phyloP scores from a whole-genome alignment of 1,139 yeast genomes.

The Debaryomyces fabryi region DNA sequence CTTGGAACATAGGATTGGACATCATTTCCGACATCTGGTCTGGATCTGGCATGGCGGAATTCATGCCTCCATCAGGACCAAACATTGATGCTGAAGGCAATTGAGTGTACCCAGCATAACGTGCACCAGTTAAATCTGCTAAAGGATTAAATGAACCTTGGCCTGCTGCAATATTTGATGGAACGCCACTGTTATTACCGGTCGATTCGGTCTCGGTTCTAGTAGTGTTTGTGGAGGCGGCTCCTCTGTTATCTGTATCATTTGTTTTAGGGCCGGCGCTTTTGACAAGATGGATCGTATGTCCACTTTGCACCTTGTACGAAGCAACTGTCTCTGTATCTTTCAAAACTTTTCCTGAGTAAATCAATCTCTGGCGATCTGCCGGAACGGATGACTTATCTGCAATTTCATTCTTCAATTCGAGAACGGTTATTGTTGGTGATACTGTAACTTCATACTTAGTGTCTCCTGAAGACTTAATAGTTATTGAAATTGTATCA shows the following conservation, averaged over 20 bases:
- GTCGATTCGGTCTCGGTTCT: conserved; percentile 18
- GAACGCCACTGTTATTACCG: conserved; percentile 42
- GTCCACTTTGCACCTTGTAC: conserved; percentile 84
- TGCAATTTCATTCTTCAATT: conserved; percentile 69
- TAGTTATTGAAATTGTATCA: conserved; percentile 30
- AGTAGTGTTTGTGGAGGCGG: conserved; percentile 23
- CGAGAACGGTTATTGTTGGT: conserved; percentile 58
- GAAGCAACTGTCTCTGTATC: conserved; percentile 73
- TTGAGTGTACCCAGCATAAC: conserved; percentile 91
- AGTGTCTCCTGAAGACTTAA: conserved; percentile 73
- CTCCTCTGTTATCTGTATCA: conserved; percentile 21
- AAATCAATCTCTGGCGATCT: conserved; percentile 82
- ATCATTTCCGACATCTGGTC: conserved; percentile 74
- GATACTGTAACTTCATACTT: conserved; percentile 68
- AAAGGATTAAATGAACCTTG: conserved; percentile 87
- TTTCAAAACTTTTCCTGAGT: conserved; percentile 90
- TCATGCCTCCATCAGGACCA: conserved; percentile 95
- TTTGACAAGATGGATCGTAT: conserved; percentile 86
- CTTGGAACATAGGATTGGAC: conserved; percentile 79
- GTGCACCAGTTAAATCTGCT: conserved; percentile 91
- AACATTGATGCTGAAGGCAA: conserved; percentile 87
- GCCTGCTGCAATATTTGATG: conserved; percentile 83
- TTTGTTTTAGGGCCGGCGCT: conserved; percentile 44
- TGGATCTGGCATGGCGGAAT: conserved; percentile 64
- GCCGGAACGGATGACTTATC: conserved; percentile 65